Conservation (phyloP, 2,329 filamentous ascomycete genomes). For the Triangularia setosa region DNA sequence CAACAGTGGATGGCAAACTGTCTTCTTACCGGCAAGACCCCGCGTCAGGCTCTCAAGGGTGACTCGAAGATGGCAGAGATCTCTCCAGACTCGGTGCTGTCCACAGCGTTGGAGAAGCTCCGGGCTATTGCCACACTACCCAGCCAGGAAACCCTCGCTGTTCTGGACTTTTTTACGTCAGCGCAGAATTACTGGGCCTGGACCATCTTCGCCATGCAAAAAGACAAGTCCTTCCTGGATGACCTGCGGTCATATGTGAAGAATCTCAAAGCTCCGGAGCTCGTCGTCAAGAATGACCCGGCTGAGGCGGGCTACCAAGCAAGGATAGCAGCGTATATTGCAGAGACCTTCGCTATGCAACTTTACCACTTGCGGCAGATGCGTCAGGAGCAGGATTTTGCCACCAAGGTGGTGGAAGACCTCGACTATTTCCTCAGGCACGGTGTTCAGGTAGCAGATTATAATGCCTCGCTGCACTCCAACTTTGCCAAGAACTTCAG, state of each 20-base stretch:
- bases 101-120: conserved; percentile 68
- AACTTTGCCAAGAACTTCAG: conserved; percentile 85
- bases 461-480: conserved; percentile 81
- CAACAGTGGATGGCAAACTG: conserved; percentile 97
- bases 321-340: conserved; percentile 73
- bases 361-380: conserved; percentile 80
- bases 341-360: conserved; percentile 87
- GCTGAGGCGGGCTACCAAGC: conserved; percentile 59
- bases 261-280: conserved; percentile 48
- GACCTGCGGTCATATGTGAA: conserved; percentile 68
- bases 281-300: conserved; percentile 52
- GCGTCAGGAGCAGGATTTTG: conserved; percentile 60
- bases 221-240: conserved; percentile 68
- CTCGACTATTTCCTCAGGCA: conserved; percentile 76
- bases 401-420: conserved; percentile 68
- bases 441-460: conserved; percentile 72
- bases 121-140: conserved; percentile 61
- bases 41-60: conserved; percentile 66
- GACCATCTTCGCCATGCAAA: conserved; percentile 77
- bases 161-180: conserved; percentile 81
- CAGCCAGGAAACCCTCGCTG: conserved; percentile 63
- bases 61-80: conserved; percentile 49
- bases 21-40: conserved; percentile 81
- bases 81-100: conserved; percentile 62
- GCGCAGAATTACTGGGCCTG: conserved; percentile 95